Evolutionary conservation across 768 basidiomycete species (phyloP).

Genomic region (Gautieria morchelliformis): DNA sequence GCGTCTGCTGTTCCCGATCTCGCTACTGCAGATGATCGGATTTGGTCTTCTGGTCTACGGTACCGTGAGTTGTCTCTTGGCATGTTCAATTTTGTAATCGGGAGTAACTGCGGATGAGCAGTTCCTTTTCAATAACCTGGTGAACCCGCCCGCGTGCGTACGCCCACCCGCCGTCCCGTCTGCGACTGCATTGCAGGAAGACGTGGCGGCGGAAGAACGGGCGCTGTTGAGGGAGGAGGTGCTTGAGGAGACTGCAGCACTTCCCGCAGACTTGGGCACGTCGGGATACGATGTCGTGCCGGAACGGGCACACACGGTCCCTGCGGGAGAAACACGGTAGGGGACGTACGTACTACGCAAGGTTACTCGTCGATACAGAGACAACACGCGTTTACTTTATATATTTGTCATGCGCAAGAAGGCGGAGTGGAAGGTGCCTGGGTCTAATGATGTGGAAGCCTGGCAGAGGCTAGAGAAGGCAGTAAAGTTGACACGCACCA

Average conservation of each 20-base stretch:
- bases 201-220: slow-evolving; percentile 17
- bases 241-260: slow-evolving; percentile 73
- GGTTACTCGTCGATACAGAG: no score
- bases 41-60: slow-evolving; percentile 90
- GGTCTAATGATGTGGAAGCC: no score
- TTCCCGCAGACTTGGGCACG: slow-evolving; percentile 75
- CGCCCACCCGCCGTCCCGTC: slow-evolving; percentile 28
- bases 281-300: slow-evolving; percentile 79
- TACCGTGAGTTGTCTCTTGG: slow-evolving; percentile 43
- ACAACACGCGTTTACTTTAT: no score
- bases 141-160: slow-evolving; percentile 57
- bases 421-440: no score
- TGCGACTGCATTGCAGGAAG: neutral
- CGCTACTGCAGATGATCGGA: slow-evolving; percentile 71
- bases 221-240: slow-evolving; percentile 50
- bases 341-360: neutral
- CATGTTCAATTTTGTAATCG: slow-evolving; percentile 4
- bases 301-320: neutral
- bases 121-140: slow-evolving; percentile 87
- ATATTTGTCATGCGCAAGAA: no score
- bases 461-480: neutral
- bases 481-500: neutral
- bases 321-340: neutral
- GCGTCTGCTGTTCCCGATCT: slow-evolving; percentile 68
- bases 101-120: slow-evolving; percentile 19